Base-by-base conservation (phyloP, 164 flowering plant genomes). In the Nelumbo lutea region DNA sequence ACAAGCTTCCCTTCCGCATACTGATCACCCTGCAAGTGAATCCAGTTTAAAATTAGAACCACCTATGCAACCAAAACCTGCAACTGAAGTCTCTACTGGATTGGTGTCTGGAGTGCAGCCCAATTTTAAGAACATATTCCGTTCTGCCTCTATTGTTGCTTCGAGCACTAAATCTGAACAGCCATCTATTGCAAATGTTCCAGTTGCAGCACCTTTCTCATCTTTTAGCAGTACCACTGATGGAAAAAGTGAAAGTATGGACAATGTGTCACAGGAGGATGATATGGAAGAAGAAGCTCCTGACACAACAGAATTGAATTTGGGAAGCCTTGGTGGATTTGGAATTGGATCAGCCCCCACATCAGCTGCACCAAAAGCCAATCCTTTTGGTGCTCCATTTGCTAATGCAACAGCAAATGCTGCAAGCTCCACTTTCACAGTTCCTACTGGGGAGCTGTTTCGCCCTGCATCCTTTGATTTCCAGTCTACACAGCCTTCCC, bases 221-320 rank as follows among this genome's bases (percentile, higher is more conserved):
- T 48, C 61, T 70, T 68, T 75, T 61, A 78, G 13, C 66, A 74
- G 69, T 69, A 38, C 65, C 39, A 44, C 69, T 13, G 70, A 71
- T 71, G 75, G 48, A 61, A 84, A 78, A 66, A 76, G 59, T 72
- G 89, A 73, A n/a, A 70, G 39, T 68, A 59, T 73, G 57, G 86
- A 82, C 78, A 62, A 73, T 73, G 72, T 62, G 67, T 56, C 82
- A 42, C 83, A 86, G 61, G 98, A 90, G 74, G 98, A 95, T 76
- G 96, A 88, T 53, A 95, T 95, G 99, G 99, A 95, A 59, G 99
- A 95, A 78, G 98, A 90, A 83, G 96, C 93, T 76, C 88, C 97
- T 43, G 96, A 90, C 74, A 62, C 75, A 47, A 61, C 86, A 71
- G 86, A 82, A 10, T 67, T 88, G 72, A 70, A 73, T 74, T 72